Evolutionary conservation across 139 green algal genomes (phyloP).

Genomic region (Chlamydomonas incerta): DNA sequence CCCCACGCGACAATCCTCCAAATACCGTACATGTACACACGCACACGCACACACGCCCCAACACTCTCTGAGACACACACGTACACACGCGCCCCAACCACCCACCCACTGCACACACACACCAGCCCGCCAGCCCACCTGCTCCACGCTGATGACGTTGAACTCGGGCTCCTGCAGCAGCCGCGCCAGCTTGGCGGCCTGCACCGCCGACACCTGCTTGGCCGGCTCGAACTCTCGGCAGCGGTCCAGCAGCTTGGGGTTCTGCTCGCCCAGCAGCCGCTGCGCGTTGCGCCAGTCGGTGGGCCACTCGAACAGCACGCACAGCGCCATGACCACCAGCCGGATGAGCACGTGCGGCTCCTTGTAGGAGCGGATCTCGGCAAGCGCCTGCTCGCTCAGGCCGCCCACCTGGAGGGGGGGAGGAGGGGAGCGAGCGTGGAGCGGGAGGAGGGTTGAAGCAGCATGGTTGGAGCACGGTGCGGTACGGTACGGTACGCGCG

Average conservation of each 20-base stretch:
- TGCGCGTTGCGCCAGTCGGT: conserved; percentile 54
- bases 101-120: no score
- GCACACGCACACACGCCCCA: no score
- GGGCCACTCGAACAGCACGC: conserved; percentile 50
- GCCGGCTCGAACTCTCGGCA: conserved; percentile 24
- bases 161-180: conserved; percentile 57
- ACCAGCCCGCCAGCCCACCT: background rate
- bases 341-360: conserved; percentile 44
- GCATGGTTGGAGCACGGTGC: no score
- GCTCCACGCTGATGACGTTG: conserved; percentile 55
- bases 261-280: conserved; percentile 54
- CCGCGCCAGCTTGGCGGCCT: conserved; percentile 44
- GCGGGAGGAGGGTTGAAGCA: no score
- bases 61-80: no score
- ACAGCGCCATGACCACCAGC: conserved; percentile 60
- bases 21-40: no score
- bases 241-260: conserved; percentile 53
- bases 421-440: background rate
- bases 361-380: conserved; percentile 53
- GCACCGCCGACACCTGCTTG: background rate
- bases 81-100: no score
- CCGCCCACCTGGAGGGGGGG: conserved; percentile 24
- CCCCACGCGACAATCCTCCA: no score
- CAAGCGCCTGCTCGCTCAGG: conserved; percentile 43
- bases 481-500: no score